These are phyloP conservation scores for Lantana camara DNA, from an alignment of 257 asterid species.

Conservation along the genomic window DNA sequence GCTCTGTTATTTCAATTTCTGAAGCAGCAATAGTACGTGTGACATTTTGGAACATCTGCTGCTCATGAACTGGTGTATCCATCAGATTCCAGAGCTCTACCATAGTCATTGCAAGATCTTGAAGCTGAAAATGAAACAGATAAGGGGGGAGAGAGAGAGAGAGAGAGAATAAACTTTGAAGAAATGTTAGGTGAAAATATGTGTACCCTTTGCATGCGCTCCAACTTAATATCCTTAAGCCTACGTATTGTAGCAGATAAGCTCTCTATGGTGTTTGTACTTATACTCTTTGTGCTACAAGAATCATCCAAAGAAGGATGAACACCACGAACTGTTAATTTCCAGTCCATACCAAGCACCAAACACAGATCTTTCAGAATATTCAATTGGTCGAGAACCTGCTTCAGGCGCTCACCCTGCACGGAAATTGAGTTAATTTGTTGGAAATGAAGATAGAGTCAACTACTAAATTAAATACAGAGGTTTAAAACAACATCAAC, in stretches of 20 bases:
- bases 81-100: conserved; percentile 88
- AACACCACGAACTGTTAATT: conserved; percentile 47
- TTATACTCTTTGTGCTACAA: conserved; percentile 48
- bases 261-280: conserved; percentile 49
- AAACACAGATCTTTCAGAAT: conserved; percentile 52
- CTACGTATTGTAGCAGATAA: conserved; percentile 46
- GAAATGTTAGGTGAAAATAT: conserved; percentile 19
- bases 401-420: conserved; percentile 73
- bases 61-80: conserved; percentile 84
- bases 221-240: conserved; percentile 63
- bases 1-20: conserved; percentile 70
- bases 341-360: conserved; percentile 86
- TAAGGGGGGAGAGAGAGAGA: conserved; percentile 26
- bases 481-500: conserved; percentile 9
- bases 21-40: conserved; percentile 64
- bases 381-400: conserved; percentile 56
- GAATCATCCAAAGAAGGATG: conserved; percentile 66
- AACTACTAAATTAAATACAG: conserved; percentile 6
- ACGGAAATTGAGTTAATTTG: conserved; percentile 6
- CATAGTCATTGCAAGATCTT: conserved; percentile 80
- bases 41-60: conserved; percentile 60
- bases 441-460: conserved; percentile 14
- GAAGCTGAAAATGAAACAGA: conserved; percentile 56
- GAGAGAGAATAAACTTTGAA: background rate
- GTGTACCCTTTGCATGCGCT: conserved; percentile 69